Evolutionary conservation across 2,329 filamentous ascomycete species (phyloP).

Genomic region (Macrophomina tecta): DNA sequence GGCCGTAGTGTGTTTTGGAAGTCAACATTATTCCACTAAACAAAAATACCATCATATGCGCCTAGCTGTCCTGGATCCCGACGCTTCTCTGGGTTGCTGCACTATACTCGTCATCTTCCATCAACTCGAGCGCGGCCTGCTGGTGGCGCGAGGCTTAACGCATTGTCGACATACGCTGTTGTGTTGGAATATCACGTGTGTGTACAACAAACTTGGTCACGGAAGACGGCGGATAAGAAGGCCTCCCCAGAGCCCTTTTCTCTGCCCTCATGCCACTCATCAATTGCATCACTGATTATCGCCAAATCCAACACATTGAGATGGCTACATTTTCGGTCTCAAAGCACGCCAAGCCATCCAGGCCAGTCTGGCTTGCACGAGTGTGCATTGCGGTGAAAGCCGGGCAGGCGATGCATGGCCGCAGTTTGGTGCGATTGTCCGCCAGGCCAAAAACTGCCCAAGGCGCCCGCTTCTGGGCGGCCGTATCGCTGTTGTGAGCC

Average conservation of each 20-base stretch:
- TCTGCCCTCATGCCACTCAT: no score
- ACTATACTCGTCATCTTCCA: no score
- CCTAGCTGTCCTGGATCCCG: no score
- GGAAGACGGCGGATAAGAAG: no score
- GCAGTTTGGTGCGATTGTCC: neutral
- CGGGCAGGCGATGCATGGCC: neutral
- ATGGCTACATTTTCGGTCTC: neutral
- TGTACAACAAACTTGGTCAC: no score
- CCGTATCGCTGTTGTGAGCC: neutral
- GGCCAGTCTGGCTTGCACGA: neutral
- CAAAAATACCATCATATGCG: neutral
- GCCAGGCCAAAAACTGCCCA: neutral
- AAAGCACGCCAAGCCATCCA: neutral
- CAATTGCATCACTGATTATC: no score
- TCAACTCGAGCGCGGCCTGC: no score
- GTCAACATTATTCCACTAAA: neutral
- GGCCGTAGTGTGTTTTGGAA: neutral
- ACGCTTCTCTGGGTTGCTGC: no score
- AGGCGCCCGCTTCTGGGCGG: neutral
- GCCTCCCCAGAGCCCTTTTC: no score
- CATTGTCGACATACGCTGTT: no score
- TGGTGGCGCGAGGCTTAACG: no score
- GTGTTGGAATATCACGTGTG: no score
- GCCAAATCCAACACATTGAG: neutral
- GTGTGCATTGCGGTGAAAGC: neutral